Evolutionary conservation across 2,329 filamentous ascomycete genomes (phyloP).

Genomic region (Penicillium sp.): DNA sequence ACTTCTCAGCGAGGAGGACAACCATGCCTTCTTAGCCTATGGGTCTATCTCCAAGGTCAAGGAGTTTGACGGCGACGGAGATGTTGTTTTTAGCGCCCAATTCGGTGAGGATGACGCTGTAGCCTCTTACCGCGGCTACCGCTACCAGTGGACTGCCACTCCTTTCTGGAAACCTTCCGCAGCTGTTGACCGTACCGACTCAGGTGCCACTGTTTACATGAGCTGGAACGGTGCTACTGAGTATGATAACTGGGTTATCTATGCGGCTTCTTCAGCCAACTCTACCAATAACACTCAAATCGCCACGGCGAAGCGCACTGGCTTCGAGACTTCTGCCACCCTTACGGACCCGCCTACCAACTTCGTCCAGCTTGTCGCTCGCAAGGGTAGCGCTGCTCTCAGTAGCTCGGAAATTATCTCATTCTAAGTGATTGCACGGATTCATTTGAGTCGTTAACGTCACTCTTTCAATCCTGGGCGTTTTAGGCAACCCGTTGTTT

Average conservation of each 20-base stretch:
- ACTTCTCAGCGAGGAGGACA: slow-evolving; percentile 14
- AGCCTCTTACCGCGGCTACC: slow-evolving; percentile 34
- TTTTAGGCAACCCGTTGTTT: not conserved
- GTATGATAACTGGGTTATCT: slow-evolving; percentile 34
- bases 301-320: slow-evolving; percentile 23
- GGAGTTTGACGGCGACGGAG: slow-evolving; percentile 30
- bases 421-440: not conserved
- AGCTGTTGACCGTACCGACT: slow-evolving; percentile 4
- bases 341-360: slow-evolving; percentile 15
- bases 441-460: not conserved
- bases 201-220: slow-evolving; percentile 31
- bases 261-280: slow-evolving; percentile 21
- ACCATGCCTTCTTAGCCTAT: slow-evolving; percentile 33
- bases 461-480: too few species aligned
- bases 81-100: slow-evolving; percentile 31
- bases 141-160: slow-evolving; percentile 19
- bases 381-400: slow-evolving; percentile 26
- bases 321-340: slow-evolving; percentile 30
- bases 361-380: slow-evolving; percentile 34
- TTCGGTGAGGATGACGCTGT: slow-evolving; percentile 28
- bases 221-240: slow-evolving; percentile 44
- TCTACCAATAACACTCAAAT: slow-evolving; percentile 23
- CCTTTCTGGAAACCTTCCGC: slow-evolving; percentile 22
- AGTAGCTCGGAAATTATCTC: slow-evolving; percentile 22
- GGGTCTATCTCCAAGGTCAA: slow-evolving; percentile 34